Evolutionary conservation across 176 grass and related monocot genomes (phyloP).

Genomic region (Musa acuminata): DNA sequence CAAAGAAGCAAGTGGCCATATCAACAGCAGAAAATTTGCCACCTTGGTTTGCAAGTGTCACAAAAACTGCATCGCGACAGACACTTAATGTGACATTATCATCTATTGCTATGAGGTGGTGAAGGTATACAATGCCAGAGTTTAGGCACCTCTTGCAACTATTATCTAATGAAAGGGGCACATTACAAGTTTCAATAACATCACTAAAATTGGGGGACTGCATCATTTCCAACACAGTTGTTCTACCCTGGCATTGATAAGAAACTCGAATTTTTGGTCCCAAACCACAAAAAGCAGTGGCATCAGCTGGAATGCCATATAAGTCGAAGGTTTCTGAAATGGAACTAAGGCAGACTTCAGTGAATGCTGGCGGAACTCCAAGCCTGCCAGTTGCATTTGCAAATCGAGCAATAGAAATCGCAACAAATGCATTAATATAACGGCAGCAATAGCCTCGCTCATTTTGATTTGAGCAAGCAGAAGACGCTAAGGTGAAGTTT

Average conservation of each 20-base stretch:
- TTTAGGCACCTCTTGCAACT: constrained; percentile 97
- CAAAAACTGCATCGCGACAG: constrained; percentile 79
- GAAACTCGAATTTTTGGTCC: constrained; percentile 86
- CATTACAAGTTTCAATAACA: constrained; percentile 74
- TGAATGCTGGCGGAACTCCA: constrained; percentile 72
- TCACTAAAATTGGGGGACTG: constrained; percentile 76
- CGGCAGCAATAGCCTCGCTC: constrained; percentile 69
- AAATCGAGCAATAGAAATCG: constrained; percentile 66
- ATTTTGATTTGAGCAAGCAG: constrained; percentile 47
- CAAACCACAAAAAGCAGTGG: constrained; percentile 54
- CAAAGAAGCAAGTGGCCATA: constrained; percentile 85
- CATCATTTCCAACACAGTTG: constrained; percentile 89
- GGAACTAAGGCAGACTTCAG: constrained; percentile 58
- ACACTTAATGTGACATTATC: constrained; percentile 83
- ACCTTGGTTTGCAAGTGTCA: constrained; percentile 61
- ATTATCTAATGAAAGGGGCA: constrained; percentile 60
- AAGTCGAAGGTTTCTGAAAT: constrained; percentile 55
- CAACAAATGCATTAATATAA: constrained; percentile 93
- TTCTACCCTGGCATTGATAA: constrained; percentile 73
- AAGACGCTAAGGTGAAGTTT: constrained; percentile 63
- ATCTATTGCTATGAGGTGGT: constrained; percentile 54
- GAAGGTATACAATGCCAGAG: constrained; percentile 76
- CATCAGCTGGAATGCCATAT: constrained; percentile 48
- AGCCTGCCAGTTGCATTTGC: constrained; percentile 73
- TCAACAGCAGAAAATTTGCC: constrained; percentile 51